Evolutionary conservation across 1,139 yeast species (phyloP), one percentile per base, ranked within the genome.

Genomic region (Zygosaccharomyces sapae): DNA sequence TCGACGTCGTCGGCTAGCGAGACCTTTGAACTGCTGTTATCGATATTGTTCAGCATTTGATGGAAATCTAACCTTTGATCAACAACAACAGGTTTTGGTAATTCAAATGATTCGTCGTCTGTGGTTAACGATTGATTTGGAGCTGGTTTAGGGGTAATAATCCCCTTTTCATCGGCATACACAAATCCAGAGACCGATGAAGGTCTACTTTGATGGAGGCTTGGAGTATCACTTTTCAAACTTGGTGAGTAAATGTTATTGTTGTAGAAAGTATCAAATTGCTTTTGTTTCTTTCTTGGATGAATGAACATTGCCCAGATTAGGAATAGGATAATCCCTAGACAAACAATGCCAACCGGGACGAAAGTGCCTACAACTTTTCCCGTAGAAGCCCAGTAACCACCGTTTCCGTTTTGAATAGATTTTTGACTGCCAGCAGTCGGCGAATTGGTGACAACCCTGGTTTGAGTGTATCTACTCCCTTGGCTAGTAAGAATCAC

Each of bases 1-100:
- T 86, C 94, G 49, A 74, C 71, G 53, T 85, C 84, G 62, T 86
- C 95, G 34, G 81, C 84, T 47, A 86, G 68, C 12, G 86, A 77
- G 53, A 79, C 73, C 48, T 75, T 71, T 19, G 88, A 80, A 48
- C 74, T 76, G 58, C 46, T 50, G 13, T 77, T 79, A 38, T 59
- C 80, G 69, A 65, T 58, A 33, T 61, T 59, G 46, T 75, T 67
- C 62, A 81, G 80, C 74, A 83, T 74, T 40, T 80, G 79, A 31
- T 73, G 71, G 2, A 90, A 88, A 55, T 84, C 90, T 49, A 84
- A 66, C 39, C 89, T 71, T 53, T 81, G 81, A 61, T 86, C 94
- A 43, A 83, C 77, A 51, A 81, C 82, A 12, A 77, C 75, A 13
- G 65, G 58, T 13, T 24, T 24, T 9, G 53, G 30, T 20, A 38